phyloP scores from a whole-genome alignment of 495 filamentous ascomycete species.

The Echria macrotheca region DNA sequence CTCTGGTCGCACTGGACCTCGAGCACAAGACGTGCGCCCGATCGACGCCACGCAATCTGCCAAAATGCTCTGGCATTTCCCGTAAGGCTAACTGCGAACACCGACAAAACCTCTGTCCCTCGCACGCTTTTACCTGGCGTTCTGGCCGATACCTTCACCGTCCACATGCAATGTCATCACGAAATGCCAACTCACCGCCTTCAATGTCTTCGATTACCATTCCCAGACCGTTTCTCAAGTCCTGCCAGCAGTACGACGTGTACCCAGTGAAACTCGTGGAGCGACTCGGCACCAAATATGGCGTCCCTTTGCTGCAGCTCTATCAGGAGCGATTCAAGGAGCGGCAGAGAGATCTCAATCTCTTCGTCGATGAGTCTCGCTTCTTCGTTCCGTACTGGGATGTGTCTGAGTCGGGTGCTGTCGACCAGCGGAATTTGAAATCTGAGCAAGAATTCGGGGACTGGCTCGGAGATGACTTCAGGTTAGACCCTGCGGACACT shows the following conservation, averaged over 20 bases:
- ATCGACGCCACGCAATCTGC: no score
- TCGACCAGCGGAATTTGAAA: neutral
- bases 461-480: neutral
- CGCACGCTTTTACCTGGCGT: no score
- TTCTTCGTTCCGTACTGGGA: slow-evolving; percentile 6
- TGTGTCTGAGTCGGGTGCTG: neutral
- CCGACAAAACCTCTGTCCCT: no score
- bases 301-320: neutral
- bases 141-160: no score
- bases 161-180: no score
- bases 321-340: neutral
- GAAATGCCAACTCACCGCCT: no score
- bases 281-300: neutral
- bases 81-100: no score
- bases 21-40: no score
- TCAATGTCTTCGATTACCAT: neutral
- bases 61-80: no score
- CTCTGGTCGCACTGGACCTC: no score
- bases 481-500: neutral
- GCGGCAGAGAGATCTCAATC: neutral
- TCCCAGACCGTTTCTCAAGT: slow-evolving; percentile 2
- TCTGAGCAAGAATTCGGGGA: neutral
- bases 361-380: neutral
- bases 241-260: neutral
- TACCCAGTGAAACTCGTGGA: neutral